Evolutionary conservation across 345 rosid genomes (phyloP).

Genomic region (Moringa oleifera): DNA sequence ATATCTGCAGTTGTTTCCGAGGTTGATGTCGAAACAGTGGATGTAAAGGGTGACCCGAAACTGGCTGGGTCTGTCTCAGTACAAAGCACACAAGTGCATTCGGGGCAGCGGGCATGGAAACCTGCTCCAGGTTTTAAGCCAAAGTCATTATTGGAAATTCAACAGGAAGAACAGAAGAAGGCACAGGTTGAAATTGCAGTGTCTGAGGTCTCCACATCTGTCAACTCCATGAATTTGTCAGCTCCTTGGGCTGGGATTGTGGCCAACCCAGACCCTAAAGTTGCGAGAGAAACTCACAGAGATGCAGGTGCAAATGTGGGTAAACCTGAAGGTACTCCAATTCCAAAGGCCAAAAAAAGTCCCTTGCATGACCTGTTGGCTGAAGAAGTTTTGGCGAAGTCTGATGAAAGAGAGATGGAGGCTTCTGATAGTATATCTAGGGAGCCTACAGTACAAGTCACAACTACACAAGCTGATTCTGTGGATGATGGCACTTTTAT

Average conservation of each 20-base stretch:
- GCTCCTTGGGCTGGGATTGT: conserved; percentile 83
- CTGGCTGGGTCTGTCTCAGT: conserved; percentile 18
- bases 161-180: conserved; percentile 83
- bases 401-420: conserved; percentile 41
- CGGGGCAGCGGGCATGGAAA: conserved; percentile 77
- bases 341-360: conserved; percentile 49
- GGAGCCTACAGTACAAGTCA: conserved; percentile 25
- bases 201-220: conserved; percentile 42
- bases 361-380: conserved; percentile 67
- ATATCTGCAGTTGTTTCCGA: conserved; percentile 18
- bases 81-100: conserved; percentile 30
- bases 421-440: conserved; percentile 22
- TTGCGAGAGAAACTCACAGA: conserved; percentile 34
- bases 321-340: conserved; percentile 38
- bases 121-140: conserved; percentile 96
- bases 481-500: conserved; percentile 68
- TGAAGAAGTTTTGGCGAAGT: conserved; percentile 59
- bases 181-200: conserved; percentile 51
- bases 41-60: conserved; percentile 33
- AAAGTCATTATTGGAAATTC: conserved; percentile 93
- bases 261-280: conserved; percentile 47
- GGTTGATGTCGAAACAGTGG: conserved; percentile 28
- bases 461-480: conserved; percentile 28
- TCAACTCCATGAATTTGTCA: conserved; percentile 33
- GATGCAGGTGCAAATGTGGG: conserved; percentile 32